Base-by-base conservation (phyloP, 441 rosid genomes). In the Dalechampia spathulata region DNA sequence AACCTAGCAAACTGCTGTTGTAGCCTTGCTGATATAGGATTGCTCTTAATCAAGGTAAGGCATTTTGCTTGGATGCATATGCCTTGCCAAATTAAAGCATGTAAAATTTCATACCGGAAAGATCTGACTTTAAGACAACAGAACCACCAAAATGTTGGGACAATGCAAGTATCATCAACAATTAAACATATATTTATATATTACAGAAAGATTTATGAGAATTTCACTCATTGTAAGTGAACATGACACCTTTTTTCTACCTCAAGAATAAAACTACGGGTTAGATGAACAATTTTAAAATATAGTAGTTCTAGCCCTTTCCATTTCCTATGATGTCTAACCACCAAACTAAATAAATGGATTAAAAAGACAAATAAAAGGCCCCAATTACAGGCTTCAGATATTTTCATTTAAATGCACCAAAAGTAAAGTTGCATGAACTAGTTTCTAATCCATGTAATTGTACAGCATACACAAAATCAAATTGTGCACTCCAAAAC, bases 301-400 rank as follows among this genome's bases (percentile, higher is more conserved):
- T 15, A 38, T 28, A 38, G 23, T n/a, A 36, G 20, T 30, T 21
- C 12, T 32, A 41, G 15, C 5, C 9, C 26, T 37, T 21, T 30
- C 13, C 21, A 22, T 52, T 21, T 19, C 58, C 38, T 19, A n/a
- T 7, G 10, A 38, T 2, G 15, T 27, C 32, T 39, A 39, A 38
- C 14, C 16, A n/a, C n/a, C n/a, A n/a, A n/a, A n/a, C n/a, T n/a
- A n/a, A n/a, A n/a, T 19, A 46, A 26, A 54, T 3, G 34, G 4
- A 30, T 8, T 30, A 30, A 30, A 30, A 30, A 30, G n/a, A n/a
- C n/a, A n/a, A n/a, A n/a, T n/a, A n/a, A n/a, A n/a, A n/a, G n/a
- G n/a, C n/a, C n/a, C n/a, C n/a, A 19, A 46, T n/a, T 16, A 22
- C 46, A n/a, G 44, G 59, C 36, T 61, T 44, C 20, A 44, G 19